Evolutionary conservation across 1,284 basidiomycete genomes (phyloP), one percentile per base, ranked within the genome.

Genomic region (Anthracocystis setariae): DNA sequence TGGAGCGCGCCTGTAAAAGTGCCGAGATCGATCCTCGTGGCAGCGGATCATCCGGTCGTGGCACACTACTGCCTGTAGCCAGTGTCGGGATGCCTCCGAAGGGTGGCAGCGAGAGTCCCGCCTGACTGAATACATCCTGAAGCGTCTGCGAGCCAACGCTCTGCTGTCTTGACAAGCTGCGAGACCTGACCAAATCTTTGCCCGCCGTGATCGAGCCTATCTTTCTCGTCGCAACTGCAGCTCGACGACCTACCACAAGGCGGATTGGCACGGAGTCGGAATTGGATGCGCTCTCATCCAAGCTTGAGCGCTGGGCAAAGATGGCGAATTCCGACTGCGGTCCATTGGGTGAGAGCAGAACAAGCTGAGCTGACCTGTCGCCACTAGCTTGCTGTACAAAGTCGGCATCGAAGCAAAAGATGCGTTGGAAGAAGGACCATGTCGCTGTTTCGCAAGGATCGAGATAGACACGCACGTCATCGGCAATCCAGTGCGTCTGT

Each of bases 31-130:
- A 61, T 12, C 66, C 61, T n/a, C 77, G 66, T 21, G 77, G 77
- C 9, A 77, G 57, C 9, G 77, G 77, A 43, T 79, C 77, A 37
- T 79, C 77, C 0, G 77, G 77, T 10, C 77, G 64, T 8, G 61
- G 64, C 1, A 25, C 44, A 2, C 52, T 44, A 2, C 52, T 39
- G 40, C 38, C 49, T 17, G 56, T 21, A 2, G 49, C 20, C 15
- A 47, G 20, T 24, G 46, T 42, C 2, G 61, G 37, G 7, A 56
- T 27, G 15, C 59, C 59, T 9, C 67, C 61, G 25, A 67, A 67
- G 2, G 46, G 44, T 21, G 69, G 60, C 20, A 72, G 33, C 1
- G 59, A 59, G 2, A 72, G 48, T 8, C 69, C 69, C 1, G 64
- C 69, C 43, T 72, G 69, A 21, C 59, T 67, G 50, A 72, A 72